phyloP scores from a whole-genome alignment of 371 early-diverging fungal genomes.

The Actinomortierella wolfii region DNA sequence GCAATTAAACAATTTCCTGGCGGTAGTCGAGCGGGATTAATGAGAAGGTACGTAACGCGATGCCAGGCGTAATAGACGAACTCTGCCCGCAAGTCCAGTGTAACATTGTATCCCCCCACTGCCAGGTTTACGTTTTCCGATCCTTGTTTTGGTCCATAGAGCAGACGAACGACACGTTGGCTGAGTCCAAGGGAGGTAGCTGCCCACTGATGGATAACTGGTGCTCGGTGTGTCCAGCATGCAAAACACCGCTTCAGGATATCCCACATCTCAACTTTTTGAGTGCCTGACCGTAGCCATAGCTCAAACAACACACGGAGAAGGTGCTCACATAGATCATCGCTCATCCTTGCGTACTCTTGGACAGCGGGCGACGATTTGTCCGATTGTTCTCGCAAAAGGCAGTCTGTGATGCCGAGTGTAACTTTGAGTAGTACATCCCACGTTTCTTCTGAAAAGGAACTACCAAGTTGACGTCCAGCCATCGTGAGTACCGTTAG shows the following conservation, averaged over 20 bases:
- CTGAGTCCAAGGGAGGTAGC: slow-evolving; percentile 63
- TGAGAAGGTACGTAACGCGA: slow-evolving; percentile 67
- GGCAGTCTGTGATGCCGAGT: slow-evolving; percentile 70
- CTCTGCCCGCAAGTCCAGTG: slow-evolving; percentile 64
- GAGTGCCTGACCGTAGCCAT: slow-evolving; percentile 72
- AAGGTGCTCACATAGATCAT: slow-evolving; percentile 75
- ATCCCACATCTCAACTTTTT: slow-evolving; percentile 77
- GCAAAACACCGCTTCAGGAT: slow-evolving; percentile 64
- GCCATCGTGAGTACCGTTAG: slow-evolving; percentile 68
- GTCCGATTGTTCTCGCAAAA: slow-evolving; percentile 58
- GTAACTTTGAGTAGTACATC: slow-evolving; percentile 74
- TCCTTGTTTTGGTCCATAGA: slow-evolving; percentile 69
- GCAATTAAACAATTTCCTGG: slow-evolving; percentile 70
- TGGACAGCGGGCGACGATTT: slow-evolving; percentile 17
- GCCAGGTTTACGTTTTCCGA: slow-evolving; percentile 56
- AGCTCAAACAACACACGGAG: slow-evolving; percentile 74
- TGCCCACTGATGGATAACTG: slow-evolving; percentile 75
- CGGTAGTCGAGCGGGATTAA: slow-evolving; percentile 64
- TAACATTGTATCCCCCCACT: slow-evolving; percentile 60
- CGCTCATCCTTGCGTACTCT: slow-evolving; percentile 68
- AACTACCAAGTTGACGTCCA: slow-evolving; percentile 58
- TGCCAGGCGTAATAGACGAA: slow-evolving; percentile 80
- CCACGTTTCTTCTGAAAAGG: slow-evolving; percentile 76
- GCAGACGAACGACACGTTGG: slow-evolving; percentile 59
- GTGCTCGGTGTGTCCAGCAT: slow-evolving; percentile 75